Evolutionary conservation across 805 yeast genomes (phyloP).

Genomic region (Wickerhamiella bombiphila): DNA sequence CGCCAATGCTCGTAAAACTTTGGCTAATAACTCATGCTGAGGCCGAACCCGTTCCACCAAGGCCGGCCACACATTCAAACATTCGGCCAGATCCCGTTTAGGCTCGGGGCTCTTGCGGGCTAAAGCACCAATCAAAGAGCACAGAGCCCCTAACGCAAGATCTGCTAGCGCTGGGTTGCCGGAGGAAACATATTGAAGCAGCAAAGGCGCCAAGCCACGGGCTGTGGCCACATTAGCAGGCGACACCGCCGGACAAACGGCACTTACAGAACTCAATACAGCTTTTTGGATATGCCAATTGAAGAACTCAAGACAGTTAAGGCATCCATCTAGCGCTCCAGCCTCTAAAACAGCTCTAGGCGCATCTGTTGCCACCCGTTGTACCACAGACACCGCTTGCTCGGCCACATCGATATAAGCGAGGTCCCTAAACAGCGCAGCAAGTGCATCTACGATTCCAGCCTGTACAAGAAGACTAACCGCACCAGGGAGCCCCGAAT

Average conservation of each 20-base stretch:
- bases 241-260: slow-evolving; percentile 41
- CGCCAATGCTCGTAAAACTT: slow-evolving; percentile 10
- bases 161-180: slow-evolving; percentile 10
- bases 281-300: slow-evolving; percentile 80
- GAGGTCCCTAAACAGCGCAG: slow-evolving; percentile 54
- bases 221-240: slow-evolving; percentile 27
- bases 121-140: slow-evolving; percentile 12
- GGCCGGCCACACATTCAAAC: slow-evolving; percentile 6
- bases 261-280: slow-evolving; percentile 58
- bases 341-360: slow-evolving; percentile 29
- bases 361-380: slow-evolving; percentile 23
- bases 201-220: slow-evolving; percentile 8
- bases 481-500: slow-evolving; percentile 47
- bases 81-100: slow-evolving; percentile 6
- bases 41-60: slow-evolving; percentile 9
- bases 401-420: slow-evolving; percentile 84
- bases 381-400: slow-evolving; percentile 44
- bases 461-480: slow-evolving; percentile 46
- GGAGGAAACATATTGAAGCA: slow-evolving; percentile 5
- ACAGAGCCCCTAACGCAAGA: slow-evolving; percentile 9
- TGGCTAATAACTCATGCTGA: slow-evolving; percentile 9
- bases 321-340: slow-evolving; percentile 49
- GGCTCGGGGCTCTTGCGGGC: slow-evolving; percentile 7
- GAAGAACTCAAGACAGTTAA: slow-evolving; percentile 72
- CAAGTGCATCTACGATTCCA: slow-evolving; percentile 52